Evolutionary conservation across 257 asterid species (phyloP), one percentile per base, ranked within the genome.

Genomic region (Asclepias syriaca): DNA sequence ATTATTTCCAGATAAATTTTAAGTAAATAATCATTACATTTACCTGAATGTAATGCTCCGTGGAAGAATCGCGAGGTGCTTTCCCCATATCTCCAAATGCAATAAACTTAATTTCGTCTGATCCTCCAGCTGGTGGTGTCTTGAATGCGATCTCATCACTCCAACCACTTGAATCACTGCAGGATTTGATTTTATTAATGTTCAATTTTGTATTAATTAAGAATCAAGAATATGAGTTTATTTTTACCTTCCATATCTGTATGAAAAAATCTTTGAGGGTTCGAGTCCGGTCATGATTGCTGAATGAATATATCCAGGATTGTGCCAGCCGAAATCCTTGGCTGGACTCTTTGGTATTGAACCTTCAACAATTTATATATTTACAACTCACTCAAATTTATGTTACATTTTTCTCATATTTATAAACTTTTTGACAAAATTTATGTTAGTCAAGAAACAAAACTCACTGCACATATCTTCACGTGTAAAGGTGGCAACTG

Each of bases 51-150:
- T 76, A 93, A 80, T 93, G 98, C 75, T 93, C 98, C 0, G 49
- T 56, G 13, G 98, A 88, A 54, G 79, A 67, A 82, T 93, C 98
- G 13, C 85, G 90, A 29, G 98, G 97, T 22, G 96, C 84, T 77
- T 90, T 93, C 19, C 98, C 98, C 98, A 93, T 93, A 48, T 93
- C 98, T 32, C 97, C 98, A 75, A 71, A 93, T 58, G 97, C 89
- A 73, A 90, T 76, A 70, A 90, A 87, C 48, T 53, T 80, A 24
- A 93, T 76, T 58, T 84, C 92, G 57, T 84, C 66, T n/a, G 90
- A 71, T 75, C 97, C 98, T 2, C 85, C 87, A 15, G 89, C 87
- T 1, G 96, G 86, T 55, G 97, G 89, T 21, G 98, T 90, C 77
- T 48, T 89, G 59, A 87, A 89, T 21, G 55, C 83, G 14, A 75